Evolutionary conservation across 129 eudicot genomes (phyloP).

Genomic region (Flaveria sonorensis): DNA sequence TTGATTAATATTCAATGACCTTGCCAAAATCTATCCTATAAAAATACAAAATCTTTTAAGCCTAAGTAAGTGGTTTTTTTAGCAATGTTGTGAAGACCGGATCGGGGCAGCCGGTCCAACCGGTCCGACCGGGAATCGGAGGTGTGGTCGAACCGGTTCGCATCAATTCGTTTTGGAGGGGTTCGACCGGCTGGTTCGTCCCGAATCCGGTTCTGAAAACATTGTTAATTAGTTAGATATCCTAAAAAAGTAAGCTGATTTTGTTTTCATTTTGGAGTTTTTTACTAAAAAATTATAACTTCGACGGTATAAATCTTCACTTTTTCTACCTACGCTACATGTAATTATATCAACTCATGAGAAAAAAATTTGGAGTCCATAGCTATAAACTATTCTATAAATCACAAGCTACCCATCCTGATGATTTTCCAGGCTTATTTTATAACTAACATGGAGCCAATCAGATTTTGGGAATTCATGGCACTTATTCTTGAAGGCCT

Average conservation of each 20-base stretch:
- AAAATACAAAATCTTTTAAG: neutral
- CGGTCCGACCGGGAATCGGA: too few relatives aligned
- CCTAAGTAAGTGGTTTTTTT: neutral
- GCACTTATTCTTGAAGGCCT: conserved; percentile 86
- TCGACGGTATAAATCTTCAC: neutral
- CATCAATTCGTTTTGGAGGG: too few relatives aligned
- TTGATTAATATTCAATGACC: neutral
- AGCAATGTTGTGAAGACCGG: too few relatives aligned
- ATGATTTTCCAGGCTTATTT: conserved; percentile 77
- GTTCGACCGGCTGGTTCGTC: too few relatives aligned
- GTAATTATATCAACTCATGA: neutral
- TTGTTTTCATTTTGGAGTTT: neutral
- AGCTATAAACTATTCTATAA: neutral
- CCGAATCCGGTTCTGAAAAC: too few relatives aligned
- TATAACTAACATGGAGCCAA: conserved; percentile 93
- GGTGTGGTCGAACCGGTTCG: too few relatives aligned
- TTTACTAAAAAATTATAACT: neutral
- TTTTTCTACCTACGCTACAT: neutral
- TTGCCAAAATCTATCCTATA: neutral
- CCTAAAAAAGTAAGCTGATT: neutral
- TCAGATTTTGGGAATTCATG: conserved; percentile 87
- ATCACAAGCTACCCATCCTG: conserved; percentile 3
- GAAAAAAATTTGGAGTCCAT: too few relatives aligned
- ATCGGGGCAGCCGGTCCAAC: too few relatives aligned
- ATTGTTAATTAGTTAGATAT: neutral